phyloP scores from a whole-genome alignment of 2,329 filamentous ascomycete species.

The Gyromitra esculenta region DNA sequence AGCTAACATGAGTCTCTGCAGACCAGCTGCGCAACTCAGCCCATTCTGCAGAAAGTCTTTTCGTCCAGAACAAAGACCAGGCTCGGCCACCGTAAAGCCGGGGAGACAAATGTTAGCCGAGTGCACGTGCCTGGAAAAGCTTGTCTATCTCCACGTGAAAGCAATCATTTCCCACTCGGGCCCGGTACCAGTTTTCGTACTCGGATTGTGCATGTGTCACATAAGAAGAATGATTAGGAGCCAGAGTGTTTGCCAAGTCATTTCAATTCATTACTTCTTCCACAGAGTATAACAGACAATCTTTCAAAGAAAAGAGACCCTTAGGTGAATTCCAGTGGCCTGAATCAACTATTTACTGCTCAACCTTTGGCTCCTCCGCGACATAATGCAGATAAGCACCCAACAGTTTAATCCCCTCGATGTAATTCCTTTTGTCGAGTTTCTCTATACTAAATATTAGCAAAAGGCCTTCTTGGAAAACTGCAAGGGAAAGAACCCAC shows the following conservation, averaged over 20 bases:
- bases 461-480: neutral
- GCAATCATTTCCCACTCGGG: slow-evolving; percentile 26
- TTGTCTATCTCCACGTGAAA: slow-evolving; percentile 1
- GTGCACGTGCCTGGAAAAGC: neutral
- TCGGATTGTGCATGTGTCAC: neutral
- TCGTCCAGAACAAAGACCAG: neutral
- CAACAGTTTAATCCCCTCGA: slow-evolving; percentile 94
- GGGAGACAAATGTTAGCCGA: neutral
- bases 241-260: slow-evolving; percentile 3
- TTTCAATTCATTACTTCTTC: slow-evolving; percentile 7
- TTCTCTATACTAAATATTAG: slow-evolving; percentile 55
- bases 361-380: slow-evolving; percentile 78
- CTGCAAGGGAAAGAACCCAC: slow-evolving; percentile 69
- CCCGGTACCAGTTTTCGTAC: slow-evolving; percentile 6
- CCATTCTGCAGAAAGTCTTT: neutral
- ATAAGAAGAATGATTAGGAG: neutral
- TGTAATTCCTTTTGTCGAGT: slow-evolving; percentile 94
- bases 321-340: neutral
- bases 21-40: neutral
- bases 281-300: neutral
- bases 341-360: slow-evolving; percentile 30
- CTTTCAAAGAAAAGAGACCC: neutral
- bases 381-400: slow-evolving; percentile 97
- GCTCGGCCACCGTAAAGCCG: neutral
- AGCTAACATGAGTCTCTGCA: neutral